Evolutionary conservation across 495 filamentous ascomycete species (phyloP).

Genomic region (Chaetomium fimeti): DNA sequence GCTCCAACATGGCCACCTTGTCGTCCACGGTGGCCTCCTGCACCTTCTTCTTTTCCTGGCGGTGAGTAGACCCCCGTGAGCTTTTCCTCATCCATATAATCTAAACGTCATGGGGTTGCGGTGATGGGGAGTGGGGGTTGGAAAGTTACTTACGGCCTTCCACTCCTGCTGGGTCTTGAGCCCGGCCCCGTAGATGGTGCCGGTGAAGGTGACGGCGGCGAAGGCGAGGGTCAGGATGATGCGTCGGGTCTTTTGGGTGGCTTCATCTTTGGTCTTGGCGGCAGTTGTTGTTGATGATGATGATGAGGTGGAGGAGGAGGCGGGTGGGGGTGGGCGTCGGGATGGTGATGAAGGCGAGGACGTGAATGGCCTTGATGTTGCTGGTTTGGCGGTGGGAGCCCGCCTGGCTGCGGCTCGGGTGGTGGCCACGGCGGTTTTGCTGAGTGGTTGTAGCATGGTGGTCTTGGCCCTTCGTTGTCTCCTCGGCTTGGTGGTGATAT

Average conservation of each 20-base stretch:
- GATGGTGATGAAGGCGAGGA: not conserved
- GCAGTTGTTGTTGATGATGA: not conserved
- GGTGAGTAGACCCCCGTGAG: not conserved
- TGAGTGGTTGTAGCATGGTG: too few relatives aligned
- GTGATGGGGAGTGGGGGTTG: not conserved
- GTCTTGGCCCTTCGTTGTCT: too few relatives aligned
- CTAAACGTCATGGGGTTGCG: not conserved
- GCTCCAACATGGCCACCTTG: slow-evolving; percentile 39
- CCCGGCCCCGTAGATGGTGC: slow-evolving; percentile 57
- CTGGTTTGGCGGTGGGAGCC: not conserved
- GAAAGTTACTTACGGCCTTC: slow-evolving; percentile 27
- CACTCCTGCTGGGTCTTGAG: slow-evolving; percentile 54
- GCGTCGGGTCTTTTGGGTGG: slow-evolving; percentile 18
- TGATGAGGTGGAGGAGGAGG: not conserved
- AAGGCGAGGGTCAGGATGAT: slow-evolving; percentile 48
- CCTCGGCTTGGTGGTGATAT: too few relatives aligned
- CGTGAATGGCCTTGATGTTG: not conserved
- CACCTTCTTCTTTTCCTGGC: slow-evolving; percentile 37
- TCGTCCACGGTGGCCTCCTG: slow-evolving; percentile 37
- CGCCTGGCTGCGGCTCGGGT: not conserved
- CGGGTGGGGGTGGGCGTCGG: not conserved
- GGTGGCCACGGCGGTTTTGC: not conserved
- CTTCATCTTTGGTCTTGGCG: not conserved
- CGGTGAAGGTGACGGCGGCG: slow-evolving; percentile 49
- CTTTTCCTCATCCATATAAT: not conserved